A percentile compares a stretch with the other conserved stretches of the same genome.
These are phyloP conservation scores for Evansstolkia leycettana DNA, from an alignment of 495 filamentous ascomycete species.

Conservation along the genomic window DNA sequence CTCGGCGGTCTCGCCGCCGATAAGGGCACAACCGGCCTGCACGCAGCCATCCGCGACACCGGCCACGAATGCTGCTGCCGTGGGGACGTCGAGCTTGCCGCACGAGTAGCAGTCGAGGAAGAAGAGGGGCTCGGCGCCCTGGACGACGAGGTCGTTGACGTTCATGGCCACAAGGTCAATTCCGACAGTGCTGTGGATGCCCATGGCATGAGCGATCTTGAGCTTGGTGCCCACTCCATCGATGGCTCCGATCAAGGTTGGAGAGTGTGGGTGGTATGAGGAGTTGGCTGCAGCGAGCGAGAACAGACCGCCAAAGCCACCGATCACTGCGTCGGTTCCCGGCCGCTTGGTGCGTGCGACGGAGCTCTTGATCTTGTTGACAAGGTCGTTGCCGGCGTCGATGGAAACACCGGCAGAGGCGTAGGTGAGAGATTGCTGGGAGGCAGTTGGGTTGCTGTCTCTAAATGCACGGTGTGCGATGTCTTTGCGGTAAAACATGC, in stretches of 20 bases:
- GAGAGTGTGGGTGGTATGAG: slow-evolving; percentile 55
- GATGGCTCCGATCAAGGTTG: slow-evolving; percentile 77
- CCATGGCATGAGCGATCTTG: slow-evolving; percentile 78
- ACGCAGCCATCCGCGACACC: slow-evolving; percentile 79
- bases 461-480: slow-evolving; percentile 63
- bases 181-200: slow-evolving; percentile 84
- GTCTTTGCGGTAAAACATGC: slow-evolving; percentile 87
- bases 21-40: slow-evolving; percentile 72
- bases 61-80: slow-evolving; percentile 70
- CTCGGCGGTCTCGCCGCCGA: slow-evolving; percentile 93
- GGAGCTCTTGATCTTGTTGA: slow-evolving; percentile 74
- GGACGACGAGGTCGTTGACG: slow-evolving; percentile 92
- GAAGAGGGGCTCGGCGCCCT: slow-evolving; percentile 85
- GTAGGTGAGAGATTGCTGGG: slow-evolving; percentile 61
- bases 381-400: slow-evolving; percentile 80
- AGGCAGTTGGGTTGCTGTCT: slow-evolving; percentile 23
- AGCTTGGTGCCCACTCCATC: slow-evolving; percentile 97
- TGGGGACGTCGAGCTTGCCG: slow-evolving; percentile 62
- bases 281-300: slow-evolving; percentile 57
- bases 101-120: slow-evolving; percentile 97
- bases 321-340: slow-evolving; percentile 82
- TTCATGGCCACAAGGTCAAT: slow-evolving; percentile 98
- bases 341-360: slow-evolving; percentile 69
- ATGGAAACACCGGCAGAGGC: slow-evolving; percentile 89
- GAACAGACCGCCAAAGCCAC: slow-evolving; percentile 87